phyloP scores from a whole-genome alignment of 495 filamentous ascomycete genomes.

The Trichocladium uniseriatum region DNA sequence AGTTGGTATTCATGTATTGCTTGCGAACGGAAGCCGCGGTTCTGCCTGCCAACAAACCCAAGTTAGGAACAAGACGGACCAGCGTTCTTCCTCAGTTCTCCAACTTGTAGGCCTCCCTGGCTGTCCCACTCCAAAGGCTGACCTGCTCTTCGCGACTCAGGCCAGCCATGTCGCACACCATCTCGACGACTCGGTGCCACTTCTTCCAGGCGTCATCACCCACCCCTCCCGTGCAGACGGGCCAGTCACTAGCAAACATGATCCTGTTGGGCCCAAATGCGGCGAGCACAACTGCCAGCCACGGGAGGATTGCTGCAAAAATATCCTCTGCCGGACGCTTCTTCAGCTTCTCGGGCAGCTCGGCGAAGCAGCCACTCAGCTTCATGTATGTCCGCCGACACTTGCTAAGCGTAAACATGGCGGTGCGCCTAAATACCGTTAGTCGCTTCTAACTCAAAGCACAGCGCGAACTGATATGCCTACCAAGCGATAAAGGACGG shows the following conservation, averaged over 20 bases:
- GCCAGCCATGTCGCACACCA: slow-evolving; percentile 47
- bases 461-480: background rate
- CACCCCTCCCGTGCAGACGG: slow-evolving; percentile 65
- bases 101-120: slow-evolving; percentile 55
- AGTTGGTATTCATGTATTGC: background rate
- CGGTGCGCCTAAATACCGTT: slow-evolving; percentile 27
- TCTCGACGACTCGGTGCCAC: slow-evolving; percentile 51
- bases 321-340: slow-evolving; percentile 36
- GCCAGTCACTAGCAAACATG: slow-evolving; percentile 91
- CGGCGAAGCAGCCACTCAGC: slow-evolving; percentile 72
- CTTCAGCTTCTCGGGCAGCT: slow-evolving; percentile 47
- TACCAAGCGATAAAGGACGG: slow-evolving; percentile 48
- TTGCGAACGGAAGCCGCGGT: too few species aligned
- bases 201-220: slow-evolving; percentile 46
- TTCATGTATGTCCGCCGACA: slow-evolving; percentile 68
- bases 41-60: too few species aligned
- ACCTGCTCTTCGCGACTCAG: slow-evolving; percentile 49
- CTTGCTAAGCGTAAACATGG: slow-evolving; percentile 50
- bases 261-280: slow-evolving; percentile 60
- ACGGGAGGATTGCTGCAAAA: slow-evolving; percentile 44
- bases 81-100: slow-evolving; percentile 12
- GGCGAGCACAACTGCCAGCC: slow-evolving; percentile 57
- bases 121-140: slow-evolving; percentile 61
- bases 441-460: background rate
- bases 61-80: too few species aligned